Percentiles rank a stretch among this genome's conserved stretches.
Conservation (phyloP, 2,329 filamentous ascomycete species). For the Beauveria australis region DNA sequence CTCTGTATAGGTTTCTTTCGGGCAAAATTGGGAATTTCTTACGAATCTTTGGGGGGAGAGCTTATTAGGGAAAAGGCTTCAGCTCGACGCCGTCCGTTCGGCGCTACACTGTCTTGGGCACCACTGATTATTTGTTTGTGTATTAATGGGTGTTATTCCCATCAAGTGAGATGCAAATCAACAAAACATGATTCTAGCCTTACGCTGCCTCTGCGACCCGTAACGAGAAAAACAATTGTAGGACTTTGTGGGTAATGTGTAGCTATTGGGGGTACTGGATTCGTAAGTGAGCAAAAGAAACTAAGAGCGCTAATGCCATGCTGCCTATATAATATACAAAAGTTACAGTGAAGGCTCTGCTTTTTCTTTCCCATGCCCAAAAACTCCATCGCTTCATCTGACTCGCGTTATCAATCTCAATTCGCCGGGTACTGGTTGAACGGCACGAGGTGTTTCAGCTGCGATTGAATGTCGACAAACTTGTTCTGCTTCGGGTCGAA, state of each 20-base stretch:
- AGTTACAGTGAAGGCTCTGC: background rate
- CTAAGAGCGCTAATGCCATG: conserved; percentile 6
- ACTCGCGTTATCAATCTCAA: background rate
- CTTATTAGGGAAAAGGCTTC: background rate
- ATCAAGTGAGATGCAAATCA: background rate
- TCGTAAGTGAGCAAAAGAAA: background rate
- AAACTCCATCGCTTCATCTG: background rate
- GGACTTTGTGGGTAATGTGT: background rate
- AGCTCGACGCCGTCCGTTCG: background rate
- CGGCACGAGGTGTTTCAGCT: conserved; percentile 35
- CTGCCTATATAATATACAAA: conserved; percentile 5
- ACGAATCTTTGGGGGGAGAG: background rate
- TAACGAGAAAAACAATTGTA: background rate
- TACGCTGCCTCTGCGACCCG: background rate
- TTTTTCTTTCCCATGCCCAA: too few relatives aligned
- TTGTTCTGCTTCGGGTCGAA: conserved; percentile 48
- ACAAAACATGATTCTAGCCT: background rate
- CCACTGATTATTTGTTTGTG: background rate
- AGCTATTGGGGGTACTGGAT: background rate
- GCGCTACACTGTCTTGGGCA: background rate
- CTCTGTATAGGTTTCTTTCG: background rate
- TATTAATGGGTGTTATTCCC: background rate
- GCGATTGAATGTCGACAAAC: conserved; percentile 33
- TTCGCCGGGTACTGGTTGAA: conserved; percentile 27
- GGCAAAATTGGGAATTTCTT: background rate